phyloP scores from a whole-genome alignment of 768 basidiomycete genomes.

The Naganishia kalamii region DNA sequence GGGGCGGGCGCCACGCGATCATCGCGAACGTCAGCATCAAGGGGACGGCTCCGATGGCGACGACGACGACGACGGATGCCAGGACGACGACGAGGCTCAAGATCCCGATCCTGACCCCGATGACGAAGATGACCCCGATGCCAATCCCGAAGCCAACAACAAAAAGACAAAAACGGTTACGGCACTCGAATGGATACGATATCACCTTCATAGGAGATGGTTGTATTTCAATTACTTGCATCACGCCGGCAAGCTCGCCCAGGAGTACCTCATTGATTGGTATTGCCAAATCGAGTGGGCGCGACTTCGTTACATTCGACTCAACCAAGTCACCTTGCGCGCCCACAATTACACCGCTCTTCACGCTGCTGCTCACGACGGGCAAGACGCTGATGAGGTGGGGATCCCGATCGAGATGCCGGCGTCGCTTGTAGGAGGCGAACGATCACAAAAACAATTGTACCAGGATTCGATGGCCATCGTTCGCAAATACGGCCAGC shows the following conservation, averaged over 20 bases:
- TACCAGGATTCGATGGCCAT: conserved; percentile 36
- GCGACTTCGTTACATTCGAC: conserved; percentile 44
- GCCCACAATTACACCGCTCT: conserved; percentile 43
- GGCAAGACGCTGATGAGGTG: not conserved
- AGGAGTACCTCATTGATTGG: conserved; percentile 51
- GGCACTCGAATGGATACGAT: conserved; percentile 25
- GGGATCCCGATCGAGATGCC: conserved; percentile 24
- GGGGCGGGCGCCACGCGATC: too few relatives aligned
- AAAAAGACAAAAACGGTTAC: not conserved
- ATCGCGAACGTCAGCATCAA: conserved; percentile 24
- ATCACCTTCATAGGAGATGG: conserved; percentile 42
- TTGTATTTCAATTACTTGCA: conserved; percentile 39
- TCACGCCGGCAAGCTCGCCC: conserved; percentile 49
- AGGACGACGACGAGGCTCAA: too few relatives aligned
- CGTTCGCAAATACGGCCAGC: conserved; percentile 22
- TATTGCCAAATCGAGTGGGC: conserved; percentile 50
- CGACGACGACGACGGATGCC: conserved; percentile 23
- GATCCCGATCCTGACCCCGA: not conserved
- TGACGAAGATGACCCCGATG: not conserved
- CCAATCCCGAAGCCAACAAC: not conserved
- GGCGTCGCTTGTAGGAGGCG: conserved; percentile 20
- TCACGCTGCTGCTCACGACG: conserved; percentile 14
- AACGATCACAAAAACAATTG: conserved; percentile 25
- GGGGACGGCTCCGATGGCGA: conserved; percentile 48
- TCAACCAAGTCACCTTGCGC: conserved; percentile 34